phyloP scores from a whole-genome alignment of 257 asterid genomes.

The Primulina tabacum region DNA sequence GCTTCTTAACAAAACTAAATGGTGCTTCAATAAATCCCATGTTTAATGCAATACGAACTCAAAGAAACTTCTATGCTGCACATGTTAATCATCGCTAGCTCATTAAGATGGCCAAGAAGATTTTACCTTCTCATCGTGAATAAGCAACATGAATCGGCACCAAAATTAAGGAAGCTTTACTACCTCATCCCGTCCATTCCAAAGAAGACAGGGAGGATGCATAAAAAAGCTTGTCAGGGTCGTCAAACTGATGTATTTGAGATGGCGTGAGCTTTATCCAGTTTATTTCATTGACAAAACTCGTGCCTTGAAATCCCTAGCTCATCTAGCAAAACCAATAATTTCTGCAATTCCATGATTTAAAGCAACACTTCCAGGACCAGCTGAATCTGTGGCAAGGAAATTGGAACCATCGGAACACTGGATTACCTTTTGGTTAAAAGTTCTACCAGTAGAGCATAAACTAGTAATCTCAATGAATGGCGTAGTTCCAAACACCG shows the following conservation, averaged over 20 bases:
- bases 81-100: background rate
- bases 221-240: constrained; percentile 17
- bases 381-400: background rate
- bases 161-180: constrained; percentile 19
- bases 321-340: constrained; percentile 39
- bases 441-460: constrained; percentile 18
- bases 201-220: constrained; percentile 25
- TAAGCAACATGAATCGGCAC: background rate
- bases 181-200: constrained; percentile 17
- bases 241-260: constrained; percentile 26
- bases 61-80: constrained; percentile 3
- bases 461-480: constrained; percentile 34
- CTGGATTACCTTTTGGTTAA: constrained; percentile 31
- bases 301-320: constrained; percentile 39
- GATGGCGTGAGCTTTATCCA: constrained; percentile 23
- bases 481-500: constrained; percentile 52
- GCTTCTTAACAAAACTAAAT: background rate
- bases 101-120: background rate
- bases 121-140: background rate
- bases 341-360: constrained; percentile 26
- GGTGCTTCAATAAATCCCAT: background rate
- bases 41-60: background rate
- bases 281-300: constrained; percentile 25
- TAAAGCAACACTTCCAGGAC: background rate
- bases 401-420: background rate